Evolutionary conservation across 192 early-diverging fungal genomes (phyloP).

Genomic region (Podochytrium sp.): DNA sequence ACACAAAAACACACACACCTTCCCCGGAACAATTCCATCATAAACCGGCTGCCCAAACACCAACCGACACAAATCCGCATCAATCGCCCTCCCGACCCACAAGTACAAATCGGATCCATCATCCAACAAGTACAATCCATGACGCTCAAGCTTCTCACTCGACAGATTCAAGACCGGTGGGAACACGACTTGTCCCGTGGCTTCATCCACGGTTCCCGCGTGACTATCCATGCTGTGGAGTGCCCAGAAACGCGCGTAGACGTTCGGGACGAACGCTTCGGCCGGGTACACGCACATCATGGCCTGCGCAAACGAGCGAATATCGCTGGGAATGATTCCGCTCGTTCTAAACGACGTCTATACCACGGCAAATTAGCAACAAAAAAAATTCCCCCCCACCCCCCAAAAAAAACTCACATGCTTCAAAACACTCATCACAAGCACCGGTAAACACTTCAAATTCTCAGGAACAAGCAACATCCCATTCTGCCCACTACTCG

Average conservation of each 20-base stretch:
- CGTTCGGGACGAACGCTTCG: constrained; percentile 71
- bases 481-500: constrained; percentile 72
- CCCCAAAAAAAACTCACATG: constrained; percentile 56
- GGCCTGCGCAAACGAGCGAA: constrained; percentile 82
- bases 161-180: constrained; percentile 80
- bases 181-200: constrained; percentile 61
- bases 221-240: constrained; percentile 74
- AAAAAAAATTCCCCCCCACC: background rate
- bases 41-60: constrained; percentile 80
- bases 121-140: constrained; percentile 87
- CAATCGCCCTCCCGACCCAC: constrained; percentile 84
- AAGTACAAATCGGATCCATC: constrained; percentile 83
- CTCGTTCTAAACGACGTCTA: constrained; percentile 54
- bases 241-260: constrained; percentile 82
- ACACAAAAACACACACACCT: constrained; percentile 51
- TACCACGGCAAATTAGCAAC: constrained; percentile 19
- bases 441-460: constrained; percentile 81
- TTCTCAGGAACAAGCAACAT: constrained; percentile 86
- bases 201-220: constrained; percentile 49
- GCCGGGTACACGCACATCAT: constrained; percentile 80
- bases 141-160: constrained; percentile 82
- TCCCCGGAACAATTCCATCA: constrained; percentile 77
- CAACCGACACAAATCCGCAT: constrained; percentile 71
- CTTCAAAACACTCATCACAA: constrained; percentile 83
- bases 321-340: constrained; percentile 69